These are phyloP conservation scores for Nicotiana noctiflora DNA, from an alignment of 257 asterid genomes.

Conservation along the genomic window DNA sequence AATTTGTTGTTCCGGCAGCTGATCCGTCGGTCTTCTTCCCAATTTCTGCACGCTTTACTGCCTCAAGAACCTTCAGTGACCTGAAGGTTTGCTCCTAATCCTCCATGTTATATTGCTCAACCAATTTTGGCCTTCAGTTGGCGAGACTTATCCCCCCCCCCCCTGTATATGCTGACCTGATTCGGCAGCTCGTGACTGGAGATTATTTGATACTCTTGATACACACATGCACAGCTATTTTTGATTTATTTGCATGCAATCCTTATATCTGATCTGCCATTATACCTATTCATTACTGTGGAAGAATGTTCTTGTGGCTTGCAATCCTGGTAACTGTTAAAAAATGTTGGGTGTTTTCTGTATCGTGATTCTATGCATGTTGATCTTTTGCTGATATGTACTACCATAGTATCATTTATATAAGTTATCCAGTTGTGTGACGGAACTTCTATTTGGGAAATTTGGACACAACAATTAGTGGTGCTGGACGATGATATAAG, in stretches of 20 bases:
- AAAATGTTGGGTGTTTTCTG: not conserved
- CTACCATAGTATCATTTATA: not conserved
- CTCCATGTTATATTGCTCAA: not conserved
- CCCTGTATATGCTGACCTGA: not conserved
- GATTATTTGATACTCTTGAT: conserved; percentile 1
- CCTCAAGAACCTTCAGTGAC: conserved; percentile 71
- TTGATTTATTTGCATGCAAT: conserved; percentile 1
- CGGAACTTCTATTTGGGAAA: not conserved
- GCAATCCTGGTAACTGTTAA: not conserved
- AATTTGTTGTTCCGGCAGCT: conserved; percentile 73
- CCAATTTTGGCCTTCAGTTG: not conserved
- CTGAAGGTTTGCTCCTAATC: conserved; percentile 50
- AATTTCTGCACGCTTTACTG: conserved; percentile 64
- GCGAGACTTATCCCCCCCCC: no score
- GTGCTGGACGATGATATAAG: not conserved
- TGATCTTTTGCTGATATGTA: not conserved
- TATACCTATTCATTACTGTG: not conserved
- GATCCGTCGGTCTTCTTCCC: conserved; percentile 80
- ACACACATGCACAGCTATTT: not conserved
- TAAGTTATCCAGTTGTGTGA: not conserved
- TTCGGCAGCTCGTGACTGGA: not conserved
- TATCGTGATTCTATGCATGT: not conserved
- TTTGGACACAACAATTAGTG: not conserved
- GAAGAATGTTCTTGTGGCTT: not conserved
- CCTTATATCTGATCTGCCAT: not conserved